Percentiles rank a stretch among this genome's conserved stretches.
phyloP scores from a whole-genome alignment of 1,284 basidiomycete species.

The Apiotrichum mycotoxinovorans region DNA sequence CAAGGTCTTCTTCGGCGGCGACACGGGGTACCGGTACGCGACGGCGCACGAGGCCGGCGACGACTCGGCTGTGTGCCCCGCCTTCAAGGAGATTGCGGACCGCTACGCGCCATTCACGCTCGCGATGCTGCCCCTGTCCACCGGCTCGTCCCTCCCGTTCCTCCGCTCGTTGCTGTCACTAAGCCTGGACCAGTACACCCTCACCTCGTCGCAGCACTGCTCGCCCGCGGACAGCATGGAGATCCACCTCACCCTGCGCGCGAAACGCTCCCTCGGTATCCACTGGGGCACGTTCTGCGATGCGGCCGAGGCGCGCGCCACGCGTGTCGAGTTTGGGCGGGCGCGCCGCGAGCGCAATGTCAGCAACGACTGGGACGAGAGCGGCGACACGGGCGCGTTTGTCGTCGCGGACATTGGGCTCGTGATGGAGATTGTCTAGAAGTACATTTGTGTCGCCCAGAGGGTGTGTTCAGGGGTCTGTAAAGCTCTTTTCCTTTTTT shows the following conservation, averaged over 20 bases:
- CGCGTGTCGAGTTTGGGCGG: slow-evolving; percentile 46
- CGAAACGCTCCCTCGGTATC: slow-evolving; percentile 40
- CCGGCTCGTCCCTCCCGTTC: slow-evolving; percentile 48
- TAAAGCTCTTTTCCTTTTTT: too few species aligned
- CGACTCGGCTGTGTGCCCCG: slow-evolving; percentile 42
- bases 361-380: slow-evolving; percentile 28
- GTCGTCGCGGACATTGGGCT: slow-evolving; percentile 44
- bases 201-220: slow-evolving; percentile 48
- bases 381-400: slow-evolving; percentile 34
- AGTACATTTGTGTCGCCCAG: neutral
- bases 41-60: slow-evolving; percentile 39
- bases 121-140: slow-evolving; percentile 45
- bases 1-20: slow-evolving; percentile 48
- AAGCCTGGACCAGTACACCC: slow-evolving; percentile 48
- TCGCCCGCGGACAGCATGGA: slow-evolving; percentile 46
- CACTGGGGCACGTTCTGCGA: slow-evolving; percentile 52
- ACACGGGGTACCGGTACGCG: slow-evolving; percentile 50
- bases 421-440: slow-evolving; percentile 4
- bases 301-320: slow-evolving; percentile 43
- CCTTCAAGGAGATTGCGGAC: slow-evolving; percentile 45
- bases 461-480: neutral
- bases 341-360: slow-evolving; percentile 31
- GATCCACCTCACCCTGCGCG: slow-evolving; percentile 37
- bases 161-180: slow-evolving; percentile 45
- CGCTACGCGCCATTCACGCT: slow-evolving; percentile 43